Evolutionary conservation across 1,139 yeast genomes (phyloP).

Genomic region (Geotrichum macrosporum): DNA sequence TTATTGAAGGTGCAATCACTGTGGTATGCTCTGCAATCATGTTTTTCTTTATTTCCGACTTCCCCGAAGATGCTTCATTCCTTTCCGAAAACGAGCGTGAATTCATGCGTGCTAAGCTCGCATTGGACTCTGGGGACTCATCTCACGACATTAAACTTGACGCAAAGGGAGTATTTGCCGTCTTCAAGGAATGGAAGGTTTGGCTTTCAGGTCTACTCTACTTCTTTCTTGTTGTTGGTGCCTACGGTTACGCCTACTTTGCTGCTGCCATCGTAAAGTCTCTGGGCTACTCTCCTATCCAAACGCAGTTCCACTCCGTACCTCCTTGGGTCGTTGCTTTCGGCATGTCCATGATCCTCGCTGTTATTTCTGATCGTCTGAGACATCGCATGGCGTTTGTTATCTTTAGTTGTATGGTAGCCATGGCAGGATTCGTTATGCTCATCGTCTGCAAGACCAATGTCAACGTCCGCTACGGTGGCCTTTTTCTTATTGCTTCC

Average conservation of each 20-base stretch:
- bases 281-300: slow-evolving; percentile 55
- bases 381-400: slow-evolving; percentile 50
- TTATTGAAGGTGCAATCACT: slow-evolving; percentile 69
- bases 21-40: slow-evolving; percentile 58
- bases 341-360: slow-evolving; percentile 49
- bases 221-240: slow-evolving; percentile 61
- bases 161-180: slow-evolving; percentile 34
- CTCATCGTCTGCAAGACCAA: slow-evolving; percentile 39
- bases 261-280: slow-evolving; percentile 60
- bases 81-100: slow-evolving; percentile 41
- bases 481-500: slow-evolving; percentile 60
- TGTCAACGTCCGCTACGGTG: slow-evolving; percentile 54
- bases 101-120: slow-evolving; percentile 44
- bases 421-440: slow-evolving; percentile 55
- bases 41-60: slow-evolving; percentile 64
- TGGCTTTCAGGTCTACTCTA: slow-evolving; percentile 58
- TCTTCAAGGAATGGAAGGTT: slow-evolving; percentile 42
- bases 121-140: slow-evolving; percentile 43
- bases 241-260: slow-evolving; percentile 69
- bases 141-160: slow-evolving; percentile 36
- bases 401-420: slow-evolving; percentile 42
- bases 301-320: slow-evolving; percentile 63
- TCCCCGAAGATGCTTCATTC: slow-evolving; percentile 61
- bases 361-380: slow-evolving; percentile 43
- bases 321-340: slow-evolving; percentile 70